Evolutionary conservation across 2,329 filamentous ascomycete genomes (phyloP).

Genomic region (Sphaerulina vaccinii): DNA sequence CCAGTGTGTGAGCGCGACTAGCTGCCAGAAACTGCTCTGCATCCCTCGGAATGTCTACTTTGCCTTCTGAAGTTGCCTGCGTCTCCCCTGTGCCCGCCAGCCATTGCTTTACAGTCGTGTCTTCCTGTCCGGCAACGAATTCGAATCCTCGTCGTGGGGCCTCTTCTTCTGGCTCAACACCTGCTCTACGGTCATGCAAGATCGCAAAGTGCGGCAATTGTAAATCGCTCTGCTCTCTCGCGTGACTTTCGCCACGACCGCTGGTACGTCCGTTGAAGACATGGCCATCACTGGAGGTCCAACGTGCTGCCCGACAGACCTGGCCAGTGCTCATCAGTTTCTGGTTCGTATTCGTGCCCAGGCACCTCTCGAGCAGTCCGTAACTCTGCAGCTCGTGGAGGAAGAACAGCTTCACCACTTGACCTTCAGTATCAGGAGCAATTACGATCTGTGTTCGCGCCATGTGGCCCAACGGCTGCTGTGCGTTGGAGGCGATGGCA

Average conservation of each 20-base stretch:
- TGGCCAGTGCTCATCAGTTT: constrained; percentile 15
- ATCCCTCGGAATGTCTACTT: constrained; percentile 26
- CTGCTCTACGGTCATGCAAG: constrained; percentile 11
- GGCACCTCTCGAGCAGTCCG: constrained; percentile 24
- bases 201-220: constrained; percentile 13
- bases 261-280: constrained; percentile 31
- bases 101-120: constrained; percentile 27
- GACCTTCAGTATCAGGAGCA: constrained; percentile 11
- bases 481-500: not conserved
- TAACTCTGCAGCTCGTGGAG: constrained; percentile 19
- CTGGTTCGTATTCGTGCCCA: constrained; percentile 6
- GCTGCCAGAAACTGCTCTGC: constrained; percentile 20
- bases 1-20: constrained; percentile 15
- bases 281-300: constrained; percentile 12
- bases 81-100: constrained; percentile 27
- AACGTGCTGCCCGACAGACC: constrained; percentile 25
- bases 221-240: constrained; percentile 6
- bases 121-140: constrained; percentile 14
- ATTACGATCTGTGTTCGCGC: constrained; percentile 20
- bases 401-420: constrained; percentile 18
- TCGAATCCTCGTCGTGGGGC: constrained; percentile 13
- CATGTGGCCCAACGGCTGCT: not conserved
- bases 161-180: not conserved
- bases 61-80: constrained; percentile 18
- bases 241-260: constrained; percentile 1